Evolutionary conservation across 1,139 yeast genomes (phyloP).

Genomic region (Pichia sp.): DNA sequence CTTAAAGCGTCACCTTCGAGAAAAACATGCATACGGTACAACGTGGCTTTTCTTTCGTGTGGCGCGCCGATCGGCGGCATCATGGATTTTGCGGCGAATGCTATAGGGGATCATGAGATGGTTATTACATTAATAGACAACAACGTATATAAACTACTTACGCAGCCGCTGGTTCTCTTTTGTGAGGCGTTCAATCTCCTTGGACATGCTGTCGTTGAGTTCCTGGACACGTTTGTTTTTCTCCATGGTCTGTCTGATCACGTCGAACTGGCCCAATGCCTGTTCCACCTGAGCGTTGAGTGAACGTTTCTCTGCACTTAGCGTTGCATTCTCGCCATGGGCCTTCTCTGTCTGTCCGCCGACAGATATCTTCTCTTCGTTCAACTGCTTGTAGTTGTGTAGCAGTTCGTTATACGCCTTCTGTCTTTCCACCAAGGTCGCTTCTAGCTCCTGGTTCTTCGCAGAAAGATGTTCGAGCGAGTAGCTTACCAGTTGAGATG

Average conservation of each 20-base stretch:
- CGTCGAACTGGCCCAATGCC: conserved; percentile 28
- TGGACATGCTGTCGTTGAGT: conserved; percentile 25
- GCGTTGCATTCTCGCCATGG: conserved; percentile 18
- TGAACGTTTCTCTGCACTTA: conserved; percentile 18
- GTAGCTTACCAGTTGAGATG: conserved; percentile 4
- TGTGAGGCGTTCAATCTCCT: conserved; percentile 25
- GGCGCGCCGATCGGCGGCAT: neutral
- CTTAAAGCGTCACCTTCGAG: neutral
- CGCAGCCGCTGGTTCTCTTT: conserved; percentile 21
- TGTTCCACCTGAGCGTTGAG: conserved; percentile 20
- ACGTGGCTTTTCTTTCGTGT: neutral
- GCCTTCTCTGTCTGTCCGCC: conserved; percentile 22
- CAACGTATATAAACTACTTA: neutral
- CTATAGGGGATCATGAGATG: neutral
- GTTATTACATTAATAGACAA: neutral
- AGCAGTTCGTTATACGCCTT: conserved; percentile 24
- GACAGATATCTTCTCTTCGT: conserved; percentile 30
- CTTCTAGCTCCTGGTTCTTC: conserved; percentile 10
- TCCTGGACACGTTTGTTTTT: conserved; percentile 28
- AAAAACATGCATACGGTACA: neutral
- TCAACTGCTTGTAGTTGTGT: conserved; percentile 30
- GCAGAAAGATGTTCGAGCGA: conserved; percentile 11
- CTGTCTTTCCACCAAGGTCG: conserved; percentile 12
- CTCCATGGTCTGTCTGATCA: conserved; percentile 29
- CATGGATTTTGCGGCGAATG: neutral